Evolutionary conservation across 805 yeast genomes (phyloP).

Genomic region (Monosporozyma servazzii): DNA sequence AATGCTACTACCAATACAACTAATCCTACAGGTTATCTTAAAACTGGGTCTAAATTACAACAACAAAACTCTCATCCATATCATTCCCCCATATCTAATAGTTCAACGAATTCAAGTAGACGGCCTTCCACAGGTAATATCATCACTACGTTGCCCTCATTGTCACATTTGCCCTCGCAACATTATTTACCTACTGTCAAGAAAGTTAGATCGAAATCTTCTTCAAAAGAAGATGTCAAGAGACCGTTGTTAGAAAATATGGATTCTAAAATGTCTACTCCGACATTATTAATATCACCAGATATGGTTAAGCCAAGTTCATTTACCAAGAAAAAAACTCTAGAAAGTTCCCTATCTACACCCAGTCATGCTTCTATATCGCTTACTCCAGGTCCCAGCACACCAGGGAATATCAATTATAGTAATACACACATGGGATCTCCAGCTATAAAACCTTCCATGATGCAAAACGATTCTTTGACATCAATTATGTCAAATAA

Average conservation of each 20-base stretch:
- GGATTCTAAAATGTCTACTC: slow-evolving; percentile 8
- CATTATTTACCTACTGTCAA: neutral
- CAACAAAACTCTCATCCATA: neutral
- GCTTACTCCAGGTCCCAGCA: neutral
- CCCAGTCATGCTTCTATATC: neutral
- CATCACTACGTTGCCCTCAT: neutral
- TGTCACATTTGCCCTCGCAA: neutral
- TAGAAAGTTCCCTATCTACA: neutral
- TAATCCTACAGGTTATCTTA: neutral
- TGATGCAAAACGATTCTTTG: neutral
- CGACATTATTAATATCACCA: slow-evolving; percentile 13
- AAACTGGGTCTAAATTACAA: neutral
- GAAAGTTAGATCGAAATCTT: neutral
- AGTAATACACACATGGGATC: neutral
- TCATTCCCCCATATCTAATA: slow-evolving; percentile 37
- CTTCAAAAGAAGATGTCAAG: neutral
- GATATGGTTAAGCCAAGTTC: neutral
- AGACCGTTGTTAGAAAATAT: neutral
- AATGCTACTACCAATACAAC: neutral
- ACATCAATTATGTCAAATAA: slow-evolving; percentile 3
- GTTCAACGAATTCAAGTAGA: slow-evolving; percentile 5
- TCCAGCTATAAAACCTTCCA: neutral
- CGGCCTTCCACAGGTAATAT: slow-evolving; percentile 6
- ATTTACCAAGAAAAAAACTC: neutral
- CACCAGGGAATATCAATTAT: neutral